Percentiles rank a stretch among this genome's conserved stretches.
These are phyloP conservation scores for Monascus ruber DNA, from an alignment of 2,329 filamentous ascomycete genomes.

Conservation along the genomic window DNA sequence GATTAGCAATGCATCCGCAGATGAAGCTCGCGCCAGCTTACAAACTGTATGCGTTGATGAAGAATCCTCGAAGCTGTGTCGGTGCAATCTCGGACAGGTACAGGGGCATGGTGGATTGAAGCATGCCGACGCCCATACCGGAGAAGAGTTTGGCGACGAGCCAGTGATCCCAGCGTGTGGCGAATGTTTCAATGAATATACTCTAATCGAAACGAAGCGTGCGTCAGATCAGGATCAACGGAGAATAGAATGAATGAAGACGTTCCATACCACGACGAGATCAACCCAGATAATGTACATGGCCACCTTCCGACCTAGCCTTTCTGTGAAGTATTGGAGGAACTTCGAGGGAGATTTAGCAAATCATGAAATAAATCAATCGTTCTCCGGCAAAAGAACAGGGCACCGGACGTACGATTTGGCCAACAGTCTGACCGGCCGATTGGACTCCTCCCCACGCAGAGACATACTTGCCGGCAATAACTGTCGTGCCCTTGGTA, in stretches of 20 bases:
- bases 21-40: conserved; percentile 6
- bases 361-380: conserved; percentile 26
- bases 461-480: conserved; percentile 25
- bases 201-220: conserved; percentile 13
- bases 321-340: no score
- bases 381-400: conserved; percentile 25
- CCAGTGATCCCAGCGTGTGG: conserved; percentile 31
- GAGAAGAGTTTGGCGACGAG: conserved; percentile 23
- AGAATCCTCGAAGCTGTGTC: conserved; percentile 29
- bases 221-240: neutral
- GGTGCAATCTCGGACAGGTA: conserved; percentile 35
- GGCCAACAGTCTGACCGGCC: conserved; percentile 28
- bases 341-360: no score
- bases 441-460: conserved; percentile 32
- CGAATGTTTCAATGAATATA: conserved; percentile 27
- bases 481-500: conserved; percentile 18
- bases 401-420: conserved; percentile 23
- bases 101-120: conserved; percentile 32
- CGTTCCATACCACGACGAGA: conserved; percentile 14
- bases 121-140: conserved; percentile 33
- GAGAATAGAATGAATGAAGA: neutral
- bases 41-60: conserved; percentile 32
- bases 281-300: conserved; percentile 26
- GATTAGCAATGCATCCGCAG: neutral
- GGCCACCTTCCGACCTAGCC: no score